These are phyloP conservation scores for Ogataea ramenticola DNA, from an alignment of 805 yeast species.

Conservation along the genomic window DNA sequence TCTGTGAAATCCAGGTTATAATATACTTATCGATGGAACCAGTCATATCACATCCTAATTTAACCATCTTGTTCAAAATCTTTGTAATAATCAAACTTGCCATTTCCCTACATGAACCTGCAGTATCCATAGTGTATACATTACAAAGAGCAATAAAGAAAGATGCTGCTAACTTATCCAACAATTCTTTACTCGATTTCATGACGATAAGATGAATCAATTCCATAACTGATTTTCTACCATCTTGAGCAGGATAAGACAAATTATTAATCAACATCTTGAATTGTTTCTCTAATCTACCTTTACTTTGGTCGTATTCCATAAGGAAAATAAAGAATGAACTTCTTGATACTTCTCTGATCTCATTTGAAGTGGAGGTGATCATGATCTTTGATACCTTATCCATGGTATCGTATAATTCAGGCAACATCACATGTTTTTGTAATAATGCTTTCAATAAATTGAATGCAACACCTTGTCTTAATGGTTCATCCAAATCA, in stretches of 20 bases:
- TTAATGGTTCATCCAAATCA: slow-evolving; percentile 83
- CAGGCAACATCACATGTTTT: slow-evolving; percentile 72
- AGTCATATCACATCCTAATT: slow-evolving; percentile 16
- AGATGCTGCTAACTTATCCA: slow-evolving; percentile 58
- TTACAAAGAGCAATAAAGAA: slow-evolving; percentile 80
- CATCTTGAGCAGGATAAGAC: slow-evolving; percentile 76
- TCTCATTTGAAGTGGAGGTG: slow-evolving; percentile 76
- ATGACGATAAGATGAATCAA: slow-evolving; percentile 62
- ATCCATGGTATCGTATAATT: slow-evolving; percentile 84
- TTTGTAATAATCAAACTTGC: slow-evolving; percentile 54
- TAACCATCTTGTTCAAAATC: slow-evolving; percentile 43
- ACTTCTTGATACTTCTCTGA: slow-evolving; percentile 78
- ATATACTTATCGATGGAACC: slow-evolving; percentile 33
- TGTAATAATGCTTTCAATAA: slow-evolving; percentile 74
- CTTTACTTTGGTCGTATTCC: slow-evolving; percentile 92
- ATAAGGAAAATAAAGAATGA: slow-evolving; percentile 78
- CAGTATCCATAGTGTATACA: slow-evolving; percentile 70
- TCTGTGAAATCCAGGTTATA: slow-evolving; percentile 58
- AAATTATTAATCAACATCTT: slow-evolving; percentile 74
- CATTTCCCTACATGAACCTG: slow-evolving; percentile 76
- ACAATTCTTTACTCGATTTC: slow-evolving; percentile 54
- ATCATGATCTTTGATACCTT: slow-evolving; percentile 78
- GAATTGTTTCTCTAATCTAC: slow-evolving; percentile 76
- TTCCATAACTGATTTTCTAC: slow-evolving; percentile 89
- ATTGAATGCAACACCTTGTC: slow-evolving; percentile 82